Base-by-base conservation (phyloP, 768 basidiomycete species). In the Boletus vermiculosoides region DNA sequence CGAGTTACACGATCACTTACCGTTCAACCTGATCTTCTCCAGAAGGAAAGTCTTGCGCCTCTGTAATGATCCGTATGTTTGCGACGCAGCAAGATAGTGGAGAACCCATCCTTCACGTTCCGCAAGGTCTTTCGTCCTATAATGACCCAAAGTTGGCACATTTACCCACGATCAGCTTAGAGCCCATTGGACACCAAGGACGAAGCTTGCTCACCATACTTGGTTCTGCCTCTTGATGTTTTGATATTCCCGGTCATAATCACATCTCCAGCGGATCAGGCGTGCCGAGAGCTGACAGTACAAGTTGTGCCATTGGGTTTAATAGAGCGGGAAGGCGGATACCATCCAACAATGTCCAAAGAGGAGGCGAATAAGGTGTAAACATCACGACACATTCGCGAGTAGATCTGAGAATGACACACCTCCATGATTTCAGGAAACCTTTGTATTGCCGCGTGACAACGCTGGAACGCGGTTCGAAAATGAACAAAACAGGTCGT, bases 71-170 rank as follows among this genome's bases (percentile, higher is more conserved):
- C 75, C 74, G 63, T 77, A 86, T 3, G 74, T 57, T 3, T 71
- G 72, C 4, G 73, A 69, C 13, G 70, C 69, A 34, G 79, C 33
- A 23, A 87, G 66, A 58, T 83, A 77, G 25, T 58, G 61, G 15
- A 69, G 61, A 1, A 72, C 56, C 76, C 80, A 85, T 7, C 82
- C 82, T 58, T 78, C 63, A 4, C 45, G n/a, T 0, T 45, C 13
- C 0, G 80, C 80, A 28, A 77, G 60, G 0, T 0, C 0, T 47
- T 62, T 67, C 20, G 73, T 73, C 50, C 84, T 84, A 47, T 12
- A 37, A 33, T 28, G 25, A 15, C 23, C 13, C 22, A 4, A 25
- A n/a, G 22, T 36, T 16, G 36, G 15, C 20, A 33, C 37, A 48
- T 51, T 34, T 45, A 13, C 12, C 28, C n/a, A 46, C 25, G 13